Base-by-base conservation (phyloP, 108 stramenopile species). In the Nannochloropsis gaditana region DNA sequence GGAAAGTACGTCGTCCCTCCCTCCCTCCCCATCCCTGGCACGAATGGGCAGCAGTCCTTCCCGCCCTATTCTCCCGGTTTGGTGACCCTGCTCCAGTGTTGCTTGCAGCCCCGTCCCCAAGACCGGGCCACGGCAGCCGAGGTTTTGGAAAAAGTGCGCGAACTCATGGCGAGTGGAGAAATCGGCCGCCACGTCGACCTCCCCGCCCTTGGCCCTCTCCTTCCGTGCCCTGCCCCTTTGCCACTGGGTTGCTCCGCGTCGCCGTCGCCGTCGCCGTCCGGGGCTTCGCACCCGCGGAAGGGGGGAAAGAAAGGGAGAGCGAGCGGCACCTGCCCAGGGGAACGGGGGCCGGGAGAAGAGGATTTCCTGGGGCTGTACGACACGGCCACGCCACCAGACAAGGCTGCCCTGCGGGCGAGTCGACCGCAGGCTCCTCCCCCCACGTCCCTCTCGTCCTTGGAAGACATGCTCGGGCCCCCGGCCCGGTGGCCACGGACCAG, bases 31-130 rank as follows among this genome's bases (percentile, higher is more conserved):
- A 43, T 83, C 44, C 43, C 42, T 11, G 43, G 43, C 43, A 83
- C 44, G 19, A 83, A 45, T 17, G 83, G 43, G 15, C 21, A 83
- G 83, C 43, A 21, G 43, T 43, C 21, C 8, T 44, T 44, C 5
- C 44, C 85, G 21, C 45, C 82, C 1, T 87, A 86, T 21, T 87
- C 87, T 21, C 0, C 86, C 15, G 87, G 86, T 9, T 80, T 87
- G 9, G 50, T 86, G 80, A 79, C 83, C 6, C 84, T 87, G 15
- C 85, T 87, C 83, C 41, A 79, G 43, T 45, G 42, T 43, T 86
- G 85, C 43, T 86, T 87, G 11, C 84, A 79, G 21, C 43, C 82
- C 4, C 83, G 86, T 31, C 87, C 87, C 6, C 83, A 44, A 4
- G 44, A 85, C 42, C 85, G 87, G 15, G 44, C 83, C 10, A 83